Evolutionary conservation across 306 rosid species (phyloP).

Genomic region (Prinsepia uniflora): DNA sequence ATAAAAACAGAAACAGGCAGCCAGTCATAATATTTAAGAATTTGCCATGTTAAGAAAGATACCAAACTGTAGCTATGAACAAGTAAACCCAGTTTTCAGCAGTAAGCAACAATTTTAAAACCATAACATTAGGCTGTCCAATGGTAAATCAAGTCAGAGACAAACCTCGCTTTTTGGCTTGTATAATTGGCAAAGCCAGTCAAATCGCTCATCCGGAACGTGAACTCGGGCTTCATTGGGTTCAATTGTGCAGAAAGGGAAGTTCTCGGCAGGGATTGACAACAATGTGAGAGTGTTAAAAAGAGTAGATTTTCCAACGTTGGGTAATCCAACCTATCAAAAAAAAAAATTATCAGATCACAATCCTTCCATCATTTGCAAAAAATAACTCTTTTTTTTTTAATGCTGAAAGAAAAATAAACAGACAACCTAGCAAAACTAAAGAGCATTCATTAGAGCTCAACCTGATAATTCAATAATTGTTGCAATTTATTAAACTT

Average conservation of each 20-base stretch:
- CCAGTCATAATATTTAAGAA: neutral
- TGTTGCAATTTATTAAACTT: neutral
- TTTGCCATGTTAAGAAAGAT: neutral
- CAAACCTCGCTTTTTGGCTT: constrained; percentile 96
- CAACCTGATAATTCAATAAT: neutral
- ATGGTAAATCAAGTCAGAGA: neutral
- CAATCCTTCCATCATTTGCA: neutral
- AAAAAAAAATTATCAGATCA: constrained; percentile 11
- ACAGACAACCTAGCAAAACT: neutral
- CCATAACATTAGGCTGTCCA: neutral
- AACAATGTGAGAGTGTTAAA: constrained; percentile 90
- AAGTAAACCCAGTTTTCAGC: neutral
- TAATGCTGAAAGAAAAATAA: neutral
- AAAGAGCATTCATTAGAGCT: neutral
- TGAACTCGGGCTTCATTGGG: constrained; percentile 96
- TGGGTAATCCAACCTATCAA: constrained; percentile 92
- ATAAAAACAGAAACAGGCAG: neutral
- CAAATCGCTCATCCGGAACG: constrained; percentile 91
- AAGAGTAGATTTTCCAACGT: constrained; percentile 98
- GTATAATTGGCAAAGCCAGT: constrained; percentile 87
- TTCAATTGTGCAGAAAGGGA: constrained; percentile 98
- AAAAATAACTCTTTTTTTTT: neutral
- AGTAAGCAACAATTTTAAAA: neutral
- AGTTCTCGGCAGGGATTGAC: constrained; percentile 94
- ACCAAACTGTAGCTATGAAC: neutral